Base-by-base conservation (phyloP, 2,329 filamentous ascomycete species). In the Fusarium humuli region DNA sequence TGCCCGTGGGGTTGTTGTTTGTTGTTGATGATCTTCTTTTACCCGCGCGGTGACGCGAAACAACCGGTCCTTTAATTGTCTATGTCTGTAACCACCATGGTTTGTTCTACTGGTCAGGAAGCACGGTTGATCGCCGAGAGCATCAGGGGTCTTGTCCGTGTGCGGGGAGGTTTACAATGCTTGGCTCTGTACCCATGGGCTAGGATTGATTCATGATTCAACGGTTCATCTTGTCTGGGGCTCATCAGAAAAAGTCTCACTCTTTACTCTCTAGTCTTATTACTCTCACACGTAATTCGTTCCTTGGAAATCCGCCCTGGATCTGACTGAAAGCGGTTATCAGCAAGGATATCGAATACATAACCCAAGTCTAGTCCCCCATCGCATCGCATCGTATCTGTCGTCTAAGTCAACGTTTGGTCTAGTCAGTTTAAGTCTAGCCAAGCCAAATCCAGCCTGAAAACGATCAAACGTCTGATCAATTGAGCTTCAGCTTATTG, bases 11-110 rank as follows among this genome's bases (percentile, higher is more conserved):
- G 27, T 22, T 22, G 25, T 44, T 44, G 53, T 29, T 45, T 49
- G 46, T 25, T 30, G 34, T 23, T 32, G 61, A 6, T 25, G 57
- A 61, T 52, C 52, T 30, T 41, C 50, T 20, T 27, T 45, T 74
- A 75, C 60, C 72, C 72, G 72, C 72, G 72, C 72, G 72, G 69
- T 58, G 62, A 69, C 59, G 56, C 72, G 72, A 75, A 74, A 74
- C 72, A 69, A 48, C 55, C 52, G 60, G 48, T 27, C 57, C 59
- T 63, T 57, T 57, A 29, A 3, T 41, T 20, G 34, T 53, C 49
- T 63, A 42, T 56, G 53, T 71, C 68, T 71, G 68, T 71, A 69
- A 71, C 49, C 64, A 69, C 64, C 12, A 40, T 49, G 22, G 25
- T 52, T 40, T 71, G 52, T 56, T 52, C 60, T 65, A 69, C 67